Conservation (phyloP, 139 green algal genomes). For the Chlamydomonas sp. region DNA sequence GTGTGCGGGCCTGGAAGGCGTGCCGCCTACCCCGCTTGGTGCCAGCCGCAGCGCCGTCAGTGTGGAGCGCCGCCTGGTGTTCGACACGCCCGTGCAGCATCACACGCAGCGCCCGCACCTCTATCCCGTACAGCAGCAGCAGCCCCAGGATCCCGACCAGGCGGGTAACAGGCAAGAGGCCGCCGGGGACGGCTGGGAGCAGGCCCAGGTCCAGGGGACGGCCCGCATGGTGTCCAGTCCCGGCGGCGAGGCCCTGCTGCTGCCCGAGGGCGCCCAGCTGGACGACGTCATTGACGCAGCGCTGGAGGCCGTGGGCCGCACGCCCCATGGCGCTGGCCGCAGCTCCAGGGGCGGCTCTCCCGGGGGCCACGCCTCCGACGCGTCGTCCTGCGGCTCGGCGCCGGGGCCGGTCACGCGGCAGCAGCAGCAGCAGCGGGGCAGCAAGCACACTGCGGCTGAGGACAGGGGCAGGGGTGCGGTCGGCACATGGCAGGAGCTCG, state of each 20-base stretch:
- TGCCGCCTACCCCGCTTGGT: neutral
- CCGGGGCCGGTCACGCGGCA: constrained; percentile 6
- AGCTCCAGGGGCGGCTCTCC: neutral
- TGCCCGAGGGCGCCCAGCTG: constrained; percentile 4
- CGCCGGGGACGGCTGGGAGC: neutral
- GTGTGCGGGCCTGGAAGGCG: constrained; percentile 24
- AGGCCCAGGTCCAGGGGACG: neutral
- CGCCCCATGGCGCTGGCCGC: neutral
- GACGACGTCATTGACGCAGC: constrained; percentile 21
- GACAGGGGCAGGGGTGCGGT: neutral
- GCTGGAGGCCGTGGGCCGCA: constrained; percentile 3
- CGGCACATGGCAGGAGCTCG: too few relatives aligned
- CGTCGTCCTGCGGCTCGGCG: constrained; percentile 15
- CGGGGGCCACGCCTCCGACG: neutral
- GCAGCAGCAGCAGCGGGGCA: neutral
- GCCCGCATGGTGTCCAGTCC: neutral
- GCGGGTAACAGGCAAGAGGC: neutral
- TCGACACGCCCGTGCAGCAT: constrained; percentile 3
- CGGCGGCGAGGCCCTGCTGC: constrained; percentile 1
- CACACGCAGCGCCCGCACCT: neutral
- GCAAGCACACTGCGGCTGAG: neutral
- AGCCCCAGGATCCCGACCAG: neutral
- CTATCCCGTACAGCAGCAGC: neutral
- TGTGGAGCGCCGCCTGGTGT: constrained; percentile 20
- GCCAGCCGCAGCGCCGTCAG: neutral